These are phyloP conservation scores for Blastobotrys malaysiensis DNA, from an alignment of 1,139 yeast genomes.

Conservation along the genomic window DNA sequence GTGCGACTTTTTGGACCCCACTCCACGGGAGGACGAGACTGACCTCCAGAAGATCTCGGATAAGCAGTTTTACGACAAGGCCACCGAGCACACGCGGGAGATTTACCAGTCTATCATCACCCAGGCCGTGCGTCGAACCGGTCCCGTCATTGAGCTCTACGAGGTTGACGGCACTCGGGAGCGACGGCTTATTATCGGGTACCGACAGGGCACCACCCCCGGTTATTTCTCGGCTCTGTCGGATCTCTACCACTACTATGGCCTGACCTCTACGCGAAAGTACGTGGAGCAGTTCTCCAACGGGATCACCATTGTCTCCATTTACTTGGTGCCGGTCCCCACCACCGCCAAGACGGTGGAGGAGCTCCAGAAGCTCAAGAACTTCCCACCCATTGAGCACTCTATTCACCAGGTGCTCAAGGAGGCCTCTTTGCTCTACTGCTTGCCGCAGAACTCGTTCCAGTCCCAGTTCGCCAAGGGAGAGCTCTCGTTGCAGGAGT, in stretches of 20 bases:
- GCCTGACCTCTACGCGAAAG: slow-evolving; percentile 78
- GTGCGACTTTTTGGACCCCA: slow-evolving; percentile 50
- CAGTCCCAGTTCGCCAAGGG: slow-evolving; percentile 68
- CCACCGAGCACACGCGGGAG: slow-evolving; percentile 71
- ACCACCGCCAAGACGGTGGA: slow-evolving; percentile 33
- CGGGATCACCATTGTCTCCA: slow-evolving; percentile 79
- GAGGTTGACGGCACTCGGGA: slow-evolving; percentile 75
- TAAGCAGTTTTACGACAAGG: slow-evolving; percentile 68
- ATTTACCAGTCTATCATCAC: slow-evolving; percentile 69
- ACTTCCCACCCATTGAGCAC: slow-evolving; percentile 52
- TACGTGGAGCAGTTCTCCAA: slow-evolving; percentile 92
- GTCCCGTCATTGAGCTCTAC: slow-evolving; percentile 88
- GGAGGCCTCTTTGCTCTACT: slow-evolving; percentile 88
- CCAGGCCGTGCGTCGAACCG: slow-evolving; percentile 69
- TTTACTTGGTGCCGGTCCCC: slow-evolving; percentile 64
- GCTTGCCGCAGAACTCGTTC: slow-evolving; percentile 85
- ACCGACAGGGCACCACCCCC: slow-evolving; percentile 76
- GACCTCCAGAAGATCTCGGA: slow-evolving; percentile 71
- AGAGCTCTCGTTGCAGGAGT: slow-evolving; percentile 85
- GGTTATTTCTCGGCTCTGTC: slow-evolving; percentile 85
- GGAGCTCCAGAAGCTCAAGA: slow-evolving; percentile 30
- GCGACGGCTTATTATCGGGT: slow-evolving; percentile 84
- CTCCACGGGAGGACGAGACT: slow-evolving; percentile 38
- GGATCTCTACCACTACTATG: slow-evolving; percentile 85
- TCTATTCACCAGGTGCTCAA: slow-evolving; percentile 87